Evolutionary conservation across 129 eudicot species (phyloP).

Genomic region (Flaveria linearis): DNA sequence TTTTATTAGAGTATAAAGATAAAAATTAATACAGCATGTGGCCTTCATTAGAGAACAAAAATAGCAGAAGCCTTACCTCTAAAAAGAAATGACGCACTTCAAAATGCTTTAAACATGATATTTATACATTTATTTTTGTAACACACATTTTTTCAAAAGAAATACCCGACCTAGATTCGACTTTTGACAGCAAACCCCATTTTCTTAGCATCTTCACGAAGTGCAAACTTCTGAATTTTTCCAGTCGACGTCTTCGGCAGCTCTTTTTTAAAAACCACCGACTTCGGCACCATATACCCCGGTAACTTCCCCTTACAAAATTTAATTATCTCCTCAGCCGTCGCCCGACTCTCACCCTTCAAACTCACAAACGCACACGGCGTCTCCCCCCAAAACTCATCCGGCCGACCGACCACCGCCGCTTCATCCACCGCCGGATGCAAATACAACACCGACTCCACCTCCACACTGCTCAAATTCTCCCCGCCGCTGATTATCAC

Average conservation of each 20-base stretch:
- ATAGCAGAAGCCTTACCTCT: too few relatives aligned
- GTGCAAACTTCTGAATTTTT: slow-evolving; percentile 67
- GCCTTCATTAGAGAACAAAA: too few relatives aligned
- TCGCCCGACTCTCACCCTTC: slow-evolving; percentile 28
- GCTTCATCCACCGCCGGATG: slow-evolving; percentile 78
- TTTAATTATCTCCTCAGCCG: slow-evolving; percentile 50
- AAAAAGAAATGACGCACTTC: too few relatives aligned
- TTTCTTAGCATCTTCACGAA: slow-evolving; percentile 59
- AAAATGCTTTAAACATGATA: too few relatives aligned
- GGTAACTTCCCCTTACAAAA: slow-evolving; percentile 67
- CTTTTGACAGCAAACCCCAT: slow-evolving; percentile 40
- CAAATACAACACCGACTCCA: slow-evolving; percentile 65
- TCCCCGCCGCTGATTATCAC: slow-evolving; percentile 86
- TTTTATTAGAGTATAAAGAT: too few relatives aligned
- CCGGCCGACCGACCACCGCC: slow-evolving; percentile 80
- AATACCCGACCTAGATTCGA: slow-evolving; percentile 29
- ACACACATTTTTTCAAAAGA: not conserved
- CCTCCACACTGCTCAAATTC: slow-evolving; percentile 87
- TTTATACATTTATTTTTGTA: not conserved
- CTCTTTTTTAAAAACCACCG: slow-evolving; percentile 63
- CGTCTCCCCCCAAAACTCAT: slow-evolving; percentile 85
- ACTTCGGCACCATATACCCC: slow-evolving; percentile 72
- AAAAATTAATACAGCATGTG: too few relatives aligned
- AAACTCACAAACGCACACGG: slow-evolving; percentile 86
- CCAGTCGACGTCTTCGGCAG: slow-evolving; percentile 86